Conservation (phyloP, 2,329 filamentous ascomycete species). For the Fusarium sp. region DNA sequence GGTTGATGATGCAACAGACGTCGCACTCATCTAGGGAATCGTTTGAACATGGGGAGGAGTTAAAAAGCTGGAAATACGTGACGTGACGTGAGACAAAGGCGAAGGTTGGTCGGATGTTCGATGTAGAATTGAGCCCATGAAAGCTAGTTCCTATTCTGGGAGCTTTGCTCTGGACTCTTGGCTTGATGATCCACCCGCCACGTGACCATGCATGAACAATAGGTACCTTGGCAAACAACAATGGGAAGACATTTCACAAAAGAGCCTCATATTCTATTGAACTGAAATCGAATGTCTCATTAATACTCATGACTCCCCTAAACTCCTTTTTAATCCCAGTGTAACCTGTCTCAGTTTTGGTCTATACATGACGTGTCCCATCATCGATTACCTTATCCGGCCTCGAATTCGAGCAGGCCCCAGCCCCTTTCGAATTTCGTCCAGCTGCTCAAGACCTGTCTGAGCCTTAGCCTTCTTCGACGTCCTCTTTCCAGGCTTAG, state of each 20-base stretch:
- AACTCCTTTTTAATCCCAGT: conserved; percentile 30
- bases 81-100: conserved; percentile 20
- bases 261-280: not conserved
- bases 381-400: conserved; percentile 38
- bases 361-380: not conserved
- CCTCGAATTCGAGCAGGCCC: conserved; percentile 78
- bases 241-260: not conserved
- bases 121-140: conserved; percentile 37
- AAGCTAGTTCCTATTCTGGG: conserved; percentile 45
- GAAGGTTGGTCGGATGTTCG: conserved; percentile 31
- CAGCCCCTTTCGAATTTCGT: conserved; percentile 86
- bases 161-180: conserved; percentile 36
- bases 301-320: conserved; percentile 24
- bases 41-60: conserved; percentile 54
- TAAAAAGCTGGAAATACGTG: conserved; percentile 35
- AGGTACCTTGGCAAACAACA: conserved; percentile 1
- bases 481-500: conserved; percentile 78
- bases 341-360: conserved; percentile 2
- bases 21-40: conserved; percentile 57
- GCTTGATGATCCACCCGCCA: conserved; percentile 33
- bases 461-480: conserved; percentile 87
- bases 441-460: conserved; percentile 88
- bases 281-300: conserved; percentile 16
- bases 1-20: conserved; percentile 59
- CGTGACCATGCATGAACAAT: conserved; percentile 37